Base-by-base conservation (phyloP, 202 grass and related monocot species). In the Zizania palustris region DNA sequence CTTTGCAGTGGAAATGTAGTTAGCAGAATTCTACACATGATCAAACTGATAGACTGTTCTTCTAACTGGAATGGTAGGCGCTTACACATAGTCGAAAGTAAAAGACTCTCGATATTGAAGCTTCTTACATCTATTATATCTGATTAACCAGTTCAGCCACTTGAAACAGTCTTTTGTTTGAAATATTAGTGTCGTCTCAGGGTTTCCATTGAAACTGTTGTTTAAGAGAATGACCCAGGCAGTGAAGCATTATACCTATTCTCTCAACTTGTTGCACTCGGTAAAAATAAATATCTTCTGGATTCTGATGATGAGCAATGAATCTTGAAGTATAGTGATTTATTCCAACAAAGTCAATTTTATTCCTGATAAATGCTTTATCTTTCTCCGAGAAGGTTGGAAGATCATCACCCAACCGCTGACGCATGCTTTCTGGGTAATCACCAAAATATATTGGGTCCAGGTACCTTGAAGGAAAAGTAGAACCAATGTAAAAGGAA, bases 301-400 rank as follows among this genome's bases (percentile, higher is more conserved):
- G 57, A 41, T 58, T 74, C 13, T 72, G 48, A 66, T 35, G 71
- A 81, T 95, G 78, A 78, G 87, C 80, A 89, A 98, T 94, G 71
- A 95, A 67, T 85, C 89, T 98, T 5, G 89, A 79, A 41, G 91
- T 98, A 77, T 98, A 98, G 72, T 98, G 96, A 82, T 98, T 98
- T 65, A 98, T 67, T 68, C 96, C 96, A 81, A 98, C 14, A 92
- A 98, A 98, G 76, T 98, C 96, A 81, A 92, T 82, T 78, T 93
- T 86, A 81, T 98, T 88, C 74, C 71, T 94, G 21, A 98, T 85
- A 36, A 88, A 82, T 66, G 95, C 87, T 80, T 68, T 90, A 8
- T 98, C 91, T 90, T 81, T 92, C 71, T 95, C 85, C 18, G 96
- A 92, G 51, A 98, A 95, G 57, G 76, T 95, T 53, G 96, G 96